Conservation (phyloP, 2,329 filamentous ascomycete genomes). For the Cercospora canescens region DNA sequence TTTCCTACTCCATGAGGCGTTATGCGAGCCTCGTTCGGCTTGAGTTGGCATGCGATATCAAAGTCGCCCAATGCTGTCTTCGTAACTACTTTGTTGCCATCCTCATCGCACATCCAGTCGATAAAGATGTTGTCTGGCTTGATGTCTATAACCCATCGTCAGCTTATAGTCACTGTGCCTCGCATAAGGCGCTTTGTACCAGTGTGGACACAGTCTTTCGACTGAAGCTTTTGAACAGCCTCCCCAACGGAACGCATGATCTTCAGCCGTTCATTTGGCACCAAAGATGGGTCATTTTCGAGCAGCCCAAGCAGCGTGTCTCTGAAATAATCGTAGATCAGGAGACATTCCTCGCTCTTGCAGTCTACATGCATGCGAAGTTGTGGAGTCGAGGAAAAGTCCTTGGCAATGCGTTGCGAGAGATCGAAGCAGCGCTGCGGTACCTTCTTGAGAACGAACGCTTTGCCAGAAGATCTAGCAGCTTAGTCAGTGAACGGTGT, state of each 20-base stretch:
- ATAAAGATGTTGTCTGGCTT: conserved; percentile 43
- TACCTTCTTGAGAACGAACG: conserved; percentile 39
- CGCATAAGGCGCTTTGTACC: conserved; percentile 28
- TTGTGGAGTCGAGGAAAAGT: conserved; percentile 35
- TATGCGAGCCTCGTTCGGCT: conserved; percentile 29
- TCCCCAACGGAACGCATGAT: conserved; percentile 38
- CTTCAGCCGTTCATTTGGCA: conserved; percentile 33
- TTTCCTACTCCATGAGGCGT: conserved; percentile 39
- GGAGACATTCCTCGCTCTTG: conserved; percentile 36
- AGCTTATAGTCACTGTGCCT: not conserved
- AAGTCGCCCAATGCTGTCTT: conserved; percentile 40
- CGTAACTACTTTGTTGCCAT: conserved; percentile 37
- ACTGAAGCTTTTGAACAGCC: conserved; percentile 40
- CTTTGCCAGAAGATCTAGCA: conserved; percentile 34
- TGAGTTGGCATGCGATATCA: conserved; percentile 37
- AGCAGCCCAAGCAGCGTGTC: conserved; percentile 38
- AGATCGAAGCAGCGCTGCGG: conserved; percentile 35
- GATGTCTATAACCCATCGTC: conserved; percentile 33
- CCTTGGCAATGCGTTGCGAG: conserved; percentile 35
- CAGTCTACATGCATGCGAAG: conserved; percentile 42
- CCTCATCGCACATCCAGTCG: conserved; percentile 36
- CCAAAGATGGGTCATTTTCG: conserved; percentile 35
- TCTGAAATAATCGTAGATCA: conserved; percentile 41
- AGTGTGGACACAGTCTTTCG: conserved; percentile 39
- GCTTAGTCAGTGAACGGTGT: not conserved